Conservation (phyloP, 129 eudicot genomes). For the Deinandra increscens region DNA sequence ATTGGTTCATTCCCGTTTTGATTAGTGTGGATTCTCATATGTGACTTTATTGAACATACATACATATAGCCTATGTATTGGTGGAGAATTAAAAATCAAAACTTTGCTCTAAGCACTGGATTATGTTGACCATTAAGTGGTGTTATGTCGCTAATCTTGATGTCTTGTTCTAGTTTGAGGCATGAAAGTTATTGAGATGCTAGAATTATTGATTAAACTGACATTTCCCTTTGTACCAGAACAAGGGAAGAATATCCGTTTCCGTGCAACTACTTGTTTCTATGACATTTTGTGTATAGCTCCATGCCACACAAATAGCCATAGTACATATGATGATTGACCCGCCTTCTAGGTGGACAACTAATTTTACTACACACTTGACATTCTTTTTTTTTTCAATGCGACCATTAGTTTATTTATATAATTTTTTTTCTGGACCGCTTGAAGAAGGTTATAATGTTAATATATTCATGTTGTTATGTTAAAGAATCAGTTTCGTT, state of each 20-base stretch:
- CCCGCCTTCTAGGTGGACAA: constrained; percentile 20
- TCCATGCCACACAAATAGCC: not conserved
- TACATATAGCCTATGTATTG: constrained; percentile 18
- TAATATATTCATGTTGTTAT: not conserved
- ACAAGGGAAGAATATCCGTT: not conserved
- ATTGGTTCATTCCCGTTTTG: not conserved
- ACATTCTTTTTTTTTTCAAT: not conserved
- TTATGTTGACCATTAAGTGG: not conserved
- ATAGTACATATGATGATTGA: not conserved
- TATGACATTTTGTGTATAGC: not conserved
- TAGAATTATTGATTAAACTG: constrained; percentile 9
- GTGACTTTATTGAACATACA: constrained; percentile 15
- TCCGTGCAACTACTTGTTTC: not conserved
- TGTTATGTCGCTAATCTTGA: not conserved
- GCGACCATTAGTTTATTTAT: not conserved
- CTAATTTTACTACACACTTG: not conserved
- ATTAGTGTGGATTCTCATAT: not conserved
- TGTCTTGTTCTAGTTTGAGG: not conserved
- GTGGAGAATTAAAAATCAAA: not conserved
- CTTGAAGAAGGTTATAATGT: not conserved
- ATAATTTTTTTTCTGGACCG: not conserved
- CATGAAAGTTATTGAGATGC: not conserved
- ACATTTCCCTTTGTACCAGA: constrained; percentile 2
- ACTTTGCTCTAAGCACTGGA: not conserved
- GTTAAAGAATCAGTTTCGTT: not conserved